Conservation (phyloP, 331 rosid genomes). For the Spiraea crenata region DNA sequence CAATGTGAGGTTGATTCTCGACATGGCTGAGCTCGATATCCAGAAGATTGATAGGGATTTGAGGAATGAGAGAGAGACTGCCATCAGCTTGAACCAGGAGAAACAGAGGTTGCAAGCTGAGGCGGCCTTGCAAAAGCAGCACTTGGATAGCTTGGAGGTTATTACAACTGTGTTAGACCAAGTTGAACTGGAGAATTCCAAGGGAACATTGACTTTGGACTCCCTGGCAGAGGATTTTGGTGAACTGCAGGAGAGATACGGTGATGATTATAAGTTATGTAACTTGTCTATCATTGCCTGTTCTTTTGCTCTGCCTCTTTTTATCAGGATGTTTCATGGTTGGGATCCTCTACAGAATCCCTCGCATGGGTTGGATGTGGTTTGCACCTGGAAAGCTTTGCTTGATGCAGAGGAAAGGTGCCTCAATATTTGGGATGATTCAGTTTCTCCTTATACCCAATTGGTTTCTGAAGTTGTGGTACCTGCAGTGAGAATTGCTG, state of each 20-base stretch:
- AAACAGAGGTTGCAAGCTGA: slow-evolving; percentile 63
- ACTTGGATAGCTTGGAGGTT: slow-evolving; percentile 58
- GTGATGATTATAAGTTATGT: slow-evolving; percentile 72
- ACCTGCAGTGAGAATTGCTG: slow-evolving; percentile 84
- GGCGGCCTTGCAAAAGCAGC: slow-evolving; percentile 60
- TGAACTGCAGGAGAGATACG: slow-evolving; percentile 53
- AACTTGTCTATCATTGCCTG: slow-evolving; percentile 87
- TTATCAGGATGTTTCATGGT: slow-evolving; percentile 81
- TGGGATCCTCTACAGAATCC: slow-evolving; percentile 93
- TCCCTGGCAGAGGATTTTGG: slow-evolving; percentile 58
- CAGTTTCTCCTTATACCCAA: slow-evolving; percentile 63
- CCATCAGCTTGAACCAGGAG: slow-evolving; percentile 69
- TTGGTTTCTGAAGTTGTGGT: slow-evolving; percentile 82
- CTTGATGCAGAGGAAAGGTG: slow-evolving; percentile 66
- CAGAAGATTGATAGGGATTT: slow-evolving; percentile 85
- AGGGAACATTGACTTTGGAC: slow-evolving; percentile 69
- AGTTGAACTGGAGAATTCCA: slow-evolving; percentile 54
- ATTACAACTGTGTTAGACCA: slow-evolving; percentile 50
- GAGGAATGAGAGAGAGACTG: slow-evolving; percentile 72
- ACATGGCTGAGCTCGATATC: slow-evolving; percentile 79
- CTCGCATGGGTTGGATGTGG: slow-evolving; percentile 62
- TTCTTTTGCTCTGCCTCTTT: slow-evolving; percentile 76
- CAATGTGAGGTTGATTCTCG: slow-evolving; percentile 64
- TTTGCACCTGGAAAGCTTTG: slow-evolving; percentile 65
- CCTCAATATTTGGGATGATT: slow-evolving; percentile 67